Base-by-base conservation (phyloP, 306 rosid genomes). In the Trifolium subterraneum region DNA sequence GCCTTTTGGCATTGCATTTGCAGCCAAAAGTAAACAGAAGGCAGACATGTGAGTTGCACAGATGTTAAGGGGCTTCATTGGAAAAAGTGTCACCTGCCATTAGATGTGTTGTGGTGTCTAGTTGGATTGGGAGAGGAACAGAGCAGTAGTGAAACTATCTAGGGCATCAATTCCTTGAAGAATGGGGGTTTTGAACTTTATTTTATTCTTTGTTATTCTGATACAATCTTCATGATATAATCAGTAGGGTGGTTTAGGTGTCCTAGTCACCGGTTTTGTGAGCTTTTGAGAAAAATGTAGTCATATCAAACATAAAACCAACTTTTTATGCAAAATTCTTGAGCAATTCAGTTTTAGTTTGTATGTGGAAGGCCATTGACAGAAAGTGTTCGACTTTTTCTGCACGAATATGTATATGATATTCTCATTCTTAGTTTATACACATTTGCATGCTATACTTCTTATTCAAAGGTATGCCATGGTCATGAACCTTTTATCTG, bases 401-500 rank as follows among this genome's bases (percentile, higher is more conserved):
- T 68, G 20, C 44, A 2, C 6, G 36, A 11, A 10, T 56, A 20
- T 22, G 35, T 68, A 25, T 25, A 18, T 55, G 47, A 52, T 72
- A 35, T 16, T 14, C 44, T 25, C 22, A 61, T 62, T 54, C 36
- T 47, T 55, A 27, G 47, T 36, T 73, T 22, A 31, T 41, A 60
- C 20, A 23, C 56, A 55, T 14, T 41, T 68, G 44, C 48, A 64
- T 64, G 65, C 73, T 67, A 20, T 69, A 60, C 62, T 51, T 67
- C 7, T 38, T 73, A 35, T 51, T 77, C 12, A 31, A 19, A 54
- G 23, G 39, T 63, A 36, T 80, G n/a, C 51, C 31, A 2, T 33
- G 60, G 71, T 54, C 65, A 59, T 50, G 31, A 66, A 65, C 25
- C 72, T 73, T 45, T 27, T 80, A 38, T 78, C 72, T 79, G 18